Evolutionary conservation across 306 rosid genomes (phyloP).

Genomic region (Senna siamea): DNA sequence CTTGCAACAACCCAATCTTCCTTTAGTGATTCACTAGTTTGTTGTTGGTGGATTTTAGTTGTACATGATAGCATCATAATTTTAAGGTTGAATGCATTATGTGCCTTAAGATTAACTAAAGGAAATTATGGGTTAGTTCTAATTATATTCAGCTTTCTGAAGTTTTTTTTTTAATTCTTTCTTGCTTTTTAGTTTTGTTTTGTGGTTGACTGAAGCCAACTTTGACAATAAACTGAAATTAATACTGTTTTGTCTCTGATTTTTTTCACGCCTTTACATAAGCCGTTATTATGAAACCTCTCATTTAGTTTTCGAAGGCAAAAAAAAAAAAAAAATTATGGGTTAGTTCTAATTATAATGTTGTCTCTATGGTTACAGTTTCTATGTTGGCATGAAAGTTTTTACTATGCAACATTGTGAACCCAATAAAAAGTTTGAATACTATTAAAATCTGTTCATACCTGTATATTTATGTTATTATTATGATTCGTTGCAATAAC

Average conservation of each 20-base stretch:
- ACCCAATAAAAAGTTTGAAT: not conserved
- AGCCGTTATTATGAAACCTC: no score
- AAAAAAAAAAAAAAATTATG: no score
- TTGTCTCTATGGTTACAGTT: not conserved
- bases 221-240: no score
- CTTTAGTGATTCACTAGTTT: not conserved
- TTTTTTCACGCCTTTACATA: no score
- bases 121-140: conserved; percentile 1
- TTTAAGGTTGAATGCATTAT: no score
- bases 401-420: not conserved
- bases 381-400: not conserved
- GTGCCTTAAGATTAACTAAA: no score
- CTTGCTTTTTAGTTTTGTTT: no score
- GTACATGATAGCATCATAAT: conserved; percentile 8
- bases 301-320: no score
- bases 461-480: not conserved
- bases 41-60: conserved; percentile 15
- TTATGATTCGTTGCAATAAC: not conserved
- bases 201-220: no score
- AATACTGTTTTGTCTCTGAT: no score
- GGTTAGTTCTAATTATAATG: no score
- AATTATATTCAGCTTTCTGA: not conserved
- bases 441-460: not conserved
- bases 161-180: conserved; percentile 14
- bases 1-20: not conserved